Evolutionary conservation across 805 yeast species (phyloP).

Genomic region (Saturnispora silvae): DNA sequence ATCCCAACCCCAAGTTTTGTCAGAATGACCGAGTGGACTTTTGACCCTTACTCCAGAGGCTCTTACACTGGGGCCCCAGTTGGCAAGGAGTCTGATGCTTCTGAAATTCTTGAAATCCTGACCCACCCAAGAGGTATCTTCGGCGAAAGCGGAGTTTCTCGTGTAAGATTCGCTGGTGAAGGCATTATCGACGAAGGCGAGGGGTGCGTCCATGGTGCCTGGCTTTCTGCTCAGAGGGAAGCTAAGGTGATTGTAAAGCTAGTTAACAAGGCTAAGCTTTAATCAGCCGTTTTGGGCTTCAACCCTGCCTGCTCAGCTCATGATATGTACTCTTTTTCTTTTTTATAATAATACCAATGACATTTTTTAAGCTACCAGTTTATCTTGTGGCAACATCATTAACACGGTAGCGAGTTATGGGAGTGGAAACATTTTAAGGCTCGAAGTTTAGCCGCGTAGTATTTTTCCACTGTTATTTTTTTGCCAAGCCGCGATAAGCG

Average conservation of each 20-base stretch:
- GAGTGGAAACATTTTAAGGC: no score
- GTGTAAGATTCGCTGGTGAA: slow-evolving; percentile 49
- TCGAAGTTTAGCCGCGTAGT: no score
- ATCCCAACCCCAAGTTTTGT: slow-evolving; percentile 20
- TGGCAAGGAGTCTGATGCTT: slow-evolving; percentile 17
- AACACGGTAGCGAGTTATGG: no score
- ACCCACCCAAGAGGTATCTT: slow-evolving; percentile 31
- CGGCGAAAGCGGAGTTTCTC: slow-evolving; percentile 23
- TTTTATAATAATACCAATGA: no score
- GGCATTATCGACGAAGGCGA: slow-evolving; percentile 41
- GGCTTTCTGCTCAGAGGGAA: slow-evolving; percentile 39
- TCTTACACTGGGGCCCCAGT: slow-evolving; percentile 28
- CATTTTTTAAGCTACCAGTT: no score
- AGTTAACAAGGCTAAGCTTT: slow-evolving; percentile 20
- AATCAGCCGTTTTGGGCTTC: no score
- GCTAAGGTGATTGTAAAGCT: slow-evolving; percentile 23
- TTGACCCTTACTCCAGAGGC: slow-evolving; percentile 42
- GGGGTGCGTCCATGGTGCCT: slow-evolving; percentile 54
- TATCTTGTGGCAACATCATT: no score
- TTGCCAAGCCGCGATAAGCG: no score
- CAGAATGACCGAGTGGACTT: slow-evolving; percentile 36
- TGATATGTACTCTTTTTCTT: no score
- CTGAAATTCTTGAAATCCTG: slow-evolving; percentile 28
- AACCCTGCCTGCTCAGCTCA: no score
- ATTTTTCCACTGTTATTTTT: no score